These are phyloP conservation scores for Salix koriyanagi DNA, from an alignment of 345 rosid genomes.

Conservation along the genomic window DNA sequence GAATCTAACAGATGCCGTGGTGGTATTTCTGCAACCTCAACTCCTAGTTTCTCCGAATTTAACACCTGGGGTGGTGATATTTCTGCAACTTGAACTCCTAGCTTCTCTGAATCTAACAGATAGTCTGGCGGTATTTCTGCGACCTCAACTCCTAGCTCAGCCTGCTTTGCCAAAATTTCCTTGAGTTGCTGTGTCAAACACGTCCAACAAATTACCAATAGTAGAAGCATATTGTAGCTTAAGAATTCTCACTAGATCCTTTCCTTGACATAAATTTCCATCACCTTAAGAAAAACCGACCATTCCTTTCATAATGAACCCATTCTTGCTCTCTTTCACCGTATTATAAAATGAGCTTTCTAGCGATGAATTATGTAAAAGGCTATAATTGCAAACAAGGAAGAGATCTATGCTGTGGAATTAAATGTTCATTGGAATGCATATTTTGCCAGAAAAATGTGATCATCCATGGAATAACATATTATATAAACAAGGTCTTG, in stretches of 20 bases:
- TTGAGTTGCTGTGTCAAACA: constrained; percentile 66
- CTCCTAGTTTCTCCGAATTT: constrained; percentile 47
- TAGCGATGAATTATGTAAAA: background rate
- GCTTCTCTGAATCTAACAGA: constrained; percentile 45
- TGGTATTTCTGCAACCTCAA: constrained; percentile 91
- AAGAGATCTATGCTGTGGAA: background rate
- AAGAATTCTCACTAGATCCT: background rate
- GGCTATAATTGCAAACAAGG: background rate
- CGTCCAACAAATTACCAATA: background rate
- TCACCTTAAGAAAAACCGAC: background rate
- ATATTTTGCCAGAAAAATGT: background rate
- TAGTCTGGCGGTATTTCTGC: constrained; percentile 84
- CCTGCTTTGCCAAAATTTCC: constrained; percentile 87
- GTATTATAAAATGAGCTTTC: background rate
- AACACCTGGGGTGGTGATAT: constrained; percentile 64
- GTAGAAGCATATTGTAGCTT: background rate
- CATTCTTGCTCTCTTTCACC: background rate
- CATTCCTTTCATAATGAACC: background rate
- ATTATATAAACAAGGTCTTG: background rate
- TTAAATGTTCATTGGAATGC: background rate
- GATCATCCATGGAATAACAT: background rate
- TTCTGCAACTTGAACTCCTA: constrained; percentile 83
- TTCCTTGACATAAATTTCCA: background rate
- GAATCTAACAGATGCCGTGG: constrained; percentile 52
- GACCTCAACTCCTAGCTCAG: constrained; percentile 82